A percentile compares a stretch with the other conserved stretches of the same genome.
phyloP scores from a whole-genome alignment of 306 rosid species.

The cucumber (Cucumis sativus) region Cucumber_9930_V3 NC_026657.2:31261501-31262000 shows the following conservation, averaged over 20 bases:
- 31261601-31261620: constrained; percentile 3
- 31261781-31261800: background rate
- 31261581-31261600: constrained; percentile 2
- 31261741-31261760: background rate
- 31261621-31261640: background rate
- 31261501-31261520: background rate
- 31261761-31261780: background rate
- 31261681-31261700: background rate
- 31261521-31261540: background rate
- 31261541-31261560: constrained; percentile 7
- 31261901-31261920: background rate
- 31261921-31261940: background rate
- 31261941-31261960: background rate
- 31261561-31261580: constrained; percentile 4
- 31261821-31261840: background rate
- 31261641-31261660: background rate
- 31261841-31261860: background rate
- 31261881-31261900: background rate
- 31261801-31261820: background rate
- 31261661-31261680: background rate
- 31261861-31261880: background rate
- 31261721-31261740: background rate
- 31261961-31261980: background rate
- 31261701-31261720: background rate
- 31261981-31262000: too few species aligned